A percentile compares a stretch with the other conserved stretches of the same genome.
These are phyloP conservation scores for Puccinia horiana DNA, from an alignment of 1,284 basidiomycete genomes.

Conservation along the genomic window DNA sequence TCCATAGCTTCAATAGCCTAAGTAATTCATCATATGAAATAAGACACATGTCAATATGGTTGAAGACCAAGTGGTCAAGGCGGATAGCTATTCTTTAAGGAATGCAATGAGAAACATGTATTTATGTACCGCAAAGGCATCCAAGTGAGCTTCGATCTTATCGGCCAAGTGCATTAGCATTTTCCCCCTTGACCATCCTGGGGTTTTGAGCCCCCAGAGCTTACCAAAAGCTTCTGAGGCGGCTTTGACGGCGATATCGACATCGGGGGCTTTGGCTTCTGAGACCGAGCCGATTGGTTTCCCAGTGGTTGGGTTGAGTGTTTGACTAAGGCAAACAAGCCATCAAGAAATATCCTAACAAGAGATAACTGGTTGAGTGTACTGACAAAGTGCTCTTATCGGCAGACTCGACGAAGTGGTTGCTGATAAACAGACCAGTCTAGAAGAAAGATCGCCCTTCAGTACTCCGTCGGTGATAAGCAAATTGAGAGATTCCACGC, in stretches of 20 bases:
- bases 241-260: constrained; percentile 73
- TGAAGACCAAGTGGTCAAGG: constrained; percentile 50
- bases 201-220: constrained; percentile 73
- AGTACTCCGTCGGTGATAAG: background rate
- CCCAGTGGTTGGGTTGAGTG: constrained; percentile 78
- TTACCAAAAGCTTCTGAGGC: constrained; percentile 76
- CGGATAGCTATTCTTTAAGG: background rate
- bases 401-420: constrained; percentile 74
- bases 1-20: constrained; percentile 63
- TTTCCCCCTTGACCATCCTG: constrained; percentile 68
- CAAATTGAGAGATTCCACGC: background rate
- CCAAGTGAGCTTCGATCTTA: constrained; percentile 71
- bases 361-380: background rate
- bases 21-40: too few relatives aligned
- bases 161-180: constrained; percentile 74
- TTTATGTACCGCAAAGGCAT: constrained; percentile 64
- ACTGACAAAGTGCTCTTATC: constrained; percentile 65
- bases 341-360: background rate
- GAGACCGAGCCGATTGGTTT: constrained; percentile 70
- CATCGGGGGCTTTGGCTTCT: constrained; percentile 70
- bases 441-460: constrained; percentile 52
- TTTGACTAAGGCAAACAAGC: constrained; percentile 60
- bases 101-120: background rate
- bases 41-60: too few relatives aligned
- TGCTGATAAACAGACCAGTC: constrained; percentile 79